These are phyloP conservation scores for Apiotrichum brassicae DNA, from an alignment of 1,284 basidiomycete species.

Conservation along the genomic window DNA sequence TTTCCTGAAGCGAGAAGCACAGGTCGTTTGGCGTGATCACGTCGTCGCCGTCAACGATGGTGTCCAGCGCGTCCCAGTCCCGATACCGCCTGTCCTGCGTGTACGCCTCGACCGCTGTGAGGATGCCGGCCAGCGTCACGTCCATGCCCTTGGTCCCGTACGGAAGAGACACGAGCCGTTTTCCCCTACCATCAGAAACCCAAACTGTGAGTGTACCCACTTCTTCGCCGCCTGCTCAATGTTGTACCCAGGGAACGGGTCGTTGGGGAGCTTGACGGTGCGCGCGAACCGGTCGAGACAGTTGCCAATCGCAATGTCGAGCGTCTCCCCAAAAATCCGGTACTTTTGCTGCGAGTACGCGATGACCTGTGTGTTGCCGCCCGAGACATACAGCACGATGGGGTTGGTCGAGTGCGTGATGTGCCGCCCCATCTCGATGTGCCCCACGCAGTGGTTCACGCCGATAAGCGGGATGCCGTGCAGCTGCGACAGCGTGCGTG, in stretches of 20 bases:
- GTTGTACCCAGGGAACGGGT: conserved; percentile 96
- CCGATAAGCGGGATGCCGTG: conserved; percentile 89
- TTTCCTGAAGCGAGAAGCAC: conserved; percentile 96
- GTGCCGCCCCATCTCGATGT: conserved; percentile 97
- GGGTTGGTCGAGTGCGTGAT: conserved; percentile 94
- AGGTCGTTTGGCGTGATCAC: conserved; percentile 88
- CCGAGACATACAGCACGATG: conserved; percentile 96
- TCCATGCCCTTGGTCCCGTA: conserved; percentile 99
- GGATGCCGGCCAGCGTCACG: conserved; percentile 85
- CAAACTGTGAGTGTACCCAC: conserved; percentile 48
- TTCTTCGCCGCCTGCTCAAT: conserved; percentile 93
- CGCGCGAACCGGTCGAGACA: conserved; percentile 95
- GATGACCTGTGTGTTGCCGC: conserved; percentile 98
- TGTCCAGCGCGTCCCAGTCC: conserved; percentile 33
- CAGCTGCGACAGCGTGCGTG: conserved; percentile 79
- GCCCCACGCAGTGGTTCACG: conserved; percentile 97
- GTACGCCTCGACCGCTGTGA: conserved; percentile 82
- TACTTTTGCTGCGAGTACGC: conserved; percentile 96
- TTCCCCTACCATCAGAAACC: conserved; percentile 41
- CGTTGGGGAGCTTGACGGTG: conserved; percentile 92
- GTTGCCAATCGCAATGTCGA: conserved; percentile 98
- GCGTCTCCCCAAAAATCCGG: conserved; percentile 96
- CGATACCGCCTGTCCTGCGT: conserved; percentile 71
- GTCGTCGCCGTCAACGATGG: conserved; percentile 46
- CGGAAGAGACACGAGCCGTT: conserved; percentile 70